A percentile compares a stretch with the other conserved stretches of the same genome.
Conservation (phyloP, 1,139 yeast species). For the Yamadazyma dendronema region DNA sequence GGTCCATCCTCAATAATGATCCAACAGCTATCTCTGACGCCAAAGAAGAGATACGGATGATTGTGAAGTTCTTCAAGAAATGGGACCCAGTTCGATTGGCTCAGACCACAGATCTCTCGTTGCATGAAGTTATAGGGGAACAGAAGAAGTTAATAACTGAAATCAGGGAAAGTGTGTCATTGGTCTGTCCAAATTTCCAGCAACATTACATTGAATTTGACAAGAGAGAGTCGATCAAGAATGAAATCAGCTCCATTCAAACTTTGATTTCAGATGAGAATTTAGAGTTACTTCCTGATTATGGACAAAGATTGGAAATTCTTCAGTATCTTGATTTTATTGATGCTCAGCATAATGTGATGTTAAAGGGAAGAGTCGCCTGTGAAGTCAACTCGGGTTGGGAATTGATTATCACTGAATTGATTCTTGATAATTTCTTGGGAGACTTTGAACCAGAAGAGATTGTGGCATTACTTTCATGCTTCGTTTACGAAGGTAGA, state of each 20-base stretch:
- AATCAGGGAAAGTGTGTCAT: constrained; percentile 28
- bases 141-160: constrained; percentile 39
- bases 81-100: constrained; percentile 48
- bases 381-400: constrained; percentile 89
- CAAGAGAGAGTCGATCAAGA: constrained; percentile 44
- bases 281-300: constrained; percentile 86
- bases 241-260: constrained; percentile 56
- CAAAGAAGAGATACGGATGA: constrained; percentile 35
- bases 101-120: constrained; percentile 46
- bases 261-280: constrained; percentile 79
- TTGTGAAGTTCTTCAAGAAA: constrained; percentile 41
- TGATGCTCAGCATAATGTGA: constrained; percentile 72
- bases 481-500: constrained; percentile 89
- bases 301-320: constrained; percentile 82
- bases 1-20: constrained; percentile 45
- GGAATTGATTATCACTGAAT: constrained; percentile 86
- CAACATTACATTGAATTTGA: constrained; percentile 48
- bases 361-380: constrained; percentile 82
- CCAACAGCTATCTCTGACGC: constrained; percentile 41
- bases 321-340: constrained; percentile 73
- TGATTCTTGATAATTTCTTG: constrained; percentile 83
- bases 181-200: constrained; percentile 44
- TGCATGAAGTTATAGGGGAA: constrained; percentile 51
- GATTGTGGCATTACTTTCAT: constrained; percentile 87
- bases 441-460: constrained; percentile 96